phyloP scores from a whole-genome alignment of 202 grass and related monocot species.

The Brachypodium distachyon region DNA sequence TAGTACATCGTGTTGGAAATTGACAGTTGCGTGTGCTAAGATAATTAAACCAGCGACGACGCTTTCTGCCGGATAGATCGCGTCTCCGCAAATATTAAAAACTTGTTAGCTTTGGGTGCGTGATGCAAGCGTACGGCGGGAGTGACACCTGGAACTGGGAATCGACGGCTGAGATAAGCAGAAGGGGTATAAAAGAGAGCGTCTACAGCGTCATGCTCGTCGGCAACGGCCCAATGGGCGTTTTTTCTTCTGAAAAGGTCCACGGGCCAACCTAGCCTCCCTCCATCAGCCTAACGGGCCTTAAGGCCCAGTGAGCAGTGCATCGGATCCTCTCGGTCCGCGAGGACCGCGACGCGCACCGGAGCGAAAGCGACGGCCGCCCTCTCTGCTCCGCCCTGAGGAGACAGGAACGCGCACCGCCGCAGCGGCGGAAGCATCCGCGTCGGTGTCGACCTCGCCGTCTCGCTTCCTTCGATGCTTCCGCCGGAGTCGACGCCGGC shows the following conservation, averaged over 20 bases:
- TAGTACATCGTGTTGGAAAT: neutral
- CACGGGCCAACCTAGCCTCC: too few species aligned
- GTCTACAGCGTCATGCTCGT: neutral
- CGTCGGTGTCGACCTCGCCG: too few species aligned
- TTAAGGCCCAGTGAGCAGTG: neutral
- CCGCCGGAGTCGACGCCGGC: neutral
- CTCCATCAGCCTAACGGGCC: too few species aligned
- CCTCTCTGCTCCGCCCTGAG: neutral
- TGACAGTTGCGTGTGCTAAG: neutral
- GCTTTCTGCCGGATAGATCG: neutral
- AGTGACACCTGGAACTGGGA: neutral
- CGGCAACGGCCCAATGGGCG: too few species aligned
- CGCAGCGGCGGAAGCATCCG: too few species aligned
- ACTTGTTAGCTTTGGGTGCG: too few species aligned
- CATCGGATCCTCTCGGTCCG: neutral
- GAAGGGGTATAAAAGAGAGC: neutral
- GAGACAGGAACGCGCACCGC: neutral
- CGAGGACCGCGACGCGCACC: neutral
- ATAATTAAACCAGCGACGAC: too few species aligned
- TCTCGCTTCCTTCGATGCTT: neutral
- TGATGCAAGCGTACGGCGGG: too few species aligned
- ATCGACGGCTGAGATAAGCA: neutral
- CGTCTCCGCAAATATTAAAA: too few species aligned
- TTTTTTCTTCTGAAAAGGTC: too few species aligned
- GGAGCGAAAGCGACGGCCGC: neutral